Evolutionary conservation across 2,329 filamentous ascomycete genomes (phyloP), one percentile per base, ranked within the genome.

Genomic region (Didymella keratinophila): DNA sequence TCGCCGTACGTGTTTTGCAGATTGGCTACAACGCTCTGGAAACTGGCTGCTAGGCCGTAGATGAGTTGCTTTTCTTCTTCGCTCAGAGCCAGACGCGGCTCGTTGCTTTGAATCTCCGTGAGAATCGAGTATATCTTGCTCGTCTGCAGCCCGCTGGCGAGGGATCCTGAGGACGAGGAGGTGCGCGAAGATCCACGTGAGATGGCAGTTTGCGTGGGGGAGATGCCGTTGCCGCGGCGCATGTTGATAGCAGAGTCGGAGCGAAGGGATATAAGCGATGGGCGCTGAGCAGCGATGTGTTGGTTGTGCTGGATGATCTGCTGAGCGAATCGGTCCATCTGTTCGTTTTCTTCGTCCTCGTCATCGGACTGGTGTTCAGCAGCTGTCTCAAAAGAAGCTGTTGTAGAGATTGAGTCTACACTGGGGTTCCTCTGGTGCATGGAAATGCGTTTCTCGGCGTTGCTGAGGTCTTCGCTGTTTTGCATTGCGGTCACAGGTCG

Each of bases 351-450:
- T 11, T 71, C 72, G 11, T 76, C 73, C 14, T 76, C 73, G 8
- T 75, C 74, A 18, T 76, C 73, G 12, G 63, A 66, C 14, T 72
- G 75, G 11, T 81, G 83, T 73, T 88, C 86, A 3, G 78, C 83
- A 5, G 87, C 87, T 2, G 87, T 89, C 2, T 85, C 86, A 70
- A 89, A 90, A 0, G 85, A 85, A 20, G 83, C 84, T 10, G 84
- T 74, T 1, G 86, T 88, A 11, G 86, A 88, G 10, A 86, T 73
- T 0, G 86, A 89, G 59, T 86, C 83, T n/a, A 77, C 76, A 60
- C 86, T 89, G 36, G 82, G 78, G 20, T 81, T 82, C 50, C 87
- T 82, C 16, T 78, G 74, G 63, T 85, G 80, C 11, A 64, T 64
- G 0, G 71, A 75, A 46, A 63, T 74, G 28, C 69, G 63, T 58